Percentiles rank a stretch among this genome's conserved stretches.
phyloP scores from a whole-genome alignment of 2,329 filamentous ascomycete species.

The Microcyclospora pomicola region DNA sequence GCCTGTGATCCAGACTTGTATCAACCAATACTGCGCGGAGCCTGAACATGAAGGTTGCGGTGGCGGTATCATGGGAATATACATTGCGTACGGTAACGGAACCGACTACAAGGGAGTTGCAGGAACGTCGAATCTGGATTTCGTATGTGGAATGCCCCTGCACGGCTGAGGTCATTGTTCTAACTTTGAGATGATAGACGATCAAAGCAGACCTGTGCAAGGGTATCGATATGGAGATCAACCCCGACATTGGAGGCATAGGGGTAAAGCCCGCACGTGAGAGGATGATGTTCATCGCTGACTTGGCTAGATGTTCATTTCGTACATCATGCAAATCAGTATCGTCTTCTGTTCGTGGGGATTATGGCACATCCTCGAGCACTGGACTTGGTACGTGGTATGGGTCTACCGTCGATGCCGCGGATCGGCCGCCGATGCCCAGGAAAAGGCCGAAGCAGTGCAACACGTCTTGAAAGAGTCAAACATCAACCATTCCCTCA shows the following conservation, averaged over 20 bases:
- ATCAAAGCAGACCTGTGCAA: slow-evolving; percentile 3
- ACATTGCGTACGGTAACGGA: background rate
- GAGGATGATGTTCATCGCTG: background rate
- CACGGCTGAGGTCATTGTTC: background rate
- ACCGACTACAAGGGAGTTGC: background rate
- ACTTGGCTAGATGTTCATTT: slow-evolving; percentile 6
- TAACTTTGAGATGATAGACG: background rate
- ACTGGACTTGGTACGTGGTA: slow-evolving; percentile 2
- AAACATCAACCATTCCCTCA: slow-evolving; percentile 1
- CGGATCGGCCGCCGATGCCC: background rate
- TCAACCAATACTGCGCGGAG: slow-evolving; percentile 3
- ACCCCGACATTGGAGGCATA: slow-evolving; percentile 8
- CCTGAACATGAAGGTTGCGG: background rate
- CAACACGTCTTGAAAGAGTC: slow-evolving; percentile 2
- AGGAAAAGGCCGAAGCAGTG: background rate
- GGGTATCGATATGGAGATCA: slow-evolving; percentile 5
- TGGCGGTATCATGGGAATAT: background rate
- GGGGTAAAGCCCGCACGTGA: slow-evolving; percentile 1
- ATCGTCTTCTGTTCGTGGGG: slow-evolving; percentile 6
- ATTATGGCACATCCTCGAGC: slow-evolving; percentile 5
- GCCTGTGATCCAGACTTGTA: slow-evolving; percentile 5
- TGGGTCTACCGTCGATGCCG: background rate
- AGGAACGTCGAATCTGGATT: background rate
- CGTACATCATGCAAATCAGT: slow-evolving; percentile 7
- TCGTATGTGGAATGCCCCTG: background rate